Evolutionary conservation across 495 filamentous ascomycete genomes (phyloP).

Genomic region (Aspergillus sclerotioniger): DNA sequence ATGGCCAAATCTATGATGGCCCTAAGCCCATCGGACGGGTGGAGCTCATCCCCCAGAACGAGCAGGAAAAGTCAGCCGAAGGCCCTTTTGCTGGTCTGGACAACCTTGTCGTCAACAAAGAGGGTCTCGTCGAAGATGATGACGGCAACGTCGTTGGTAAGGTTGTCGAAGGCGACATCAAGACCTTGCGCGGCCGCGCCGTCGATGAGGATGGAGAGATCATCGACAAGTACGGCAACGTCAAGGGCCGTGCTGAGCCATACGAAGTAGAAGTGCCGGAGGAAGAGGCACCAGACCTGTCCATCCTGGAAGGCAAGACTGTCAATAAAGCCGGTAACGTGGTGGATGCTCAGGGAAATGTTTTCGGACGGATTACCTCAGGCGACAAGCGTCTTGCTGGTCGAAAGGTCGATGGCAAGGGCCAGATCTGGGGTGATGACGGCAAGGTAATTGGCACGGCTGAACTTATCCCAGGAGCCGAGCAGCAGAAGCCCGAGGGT

Average conservation of each 20-base stretch:
- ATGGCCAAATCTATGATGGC: slow-evolving; percentile 79
- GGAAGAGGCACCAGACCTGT: slow-evolving; percentile 47
- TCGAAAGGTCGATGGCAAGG: slow-evolving; percentile 77
- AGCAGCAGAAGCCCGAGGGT: slow-evolving; percentile 69
- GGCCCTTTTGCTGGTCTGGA: slow-evolving; percentile 78
- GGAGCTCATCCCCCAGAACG: slow-evolving; percentile 72
- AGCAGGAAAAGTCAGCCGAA: slow-evolving; percentile 64
- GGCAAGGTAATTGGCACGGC: slow-evolving; percentile 77
- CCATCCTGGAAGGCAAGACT: slow-evolving; percentile 72
- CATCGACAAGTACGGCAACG: slow-evolving; percentile 75
- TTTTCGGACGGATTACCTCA: slow-evolving; percentile 73
- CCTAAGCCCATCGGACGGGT: slow-evolving; percentile 73
- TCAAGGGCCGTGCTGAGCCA: slow-evolving; percentile 42
- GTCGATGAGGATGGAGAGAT: slow-evolving; percentile 87
- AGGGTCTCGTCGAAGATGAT: slow-evolving; percentile 77
- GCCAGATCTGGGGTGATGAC: slow-evolving; percentile 76
- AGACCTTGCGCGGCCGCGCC: slow-evolving; percentile 68
- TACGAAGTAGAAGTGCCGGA: slow-evolving; percentile 15
- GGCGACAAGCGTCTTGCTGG: slow-evolving; percentile 73
- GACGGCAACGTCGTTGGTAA: slow-evolving; percentile 80
- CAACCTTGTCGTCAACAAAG: slow-evolving; percentile 68
- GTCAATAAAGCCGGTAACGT: slow-evolving; percentile 86
- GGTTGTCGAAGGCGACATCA: slow-evolving; percentile 70
- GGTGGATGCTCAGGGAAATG: slow-evolving; percentile 69
- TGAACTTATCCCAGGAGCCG: slow-evolving; percentile 72